Evolutionary conservation across 2,329 filamentous ascomycete genomes (phyloP).

Genomic region (Alternaria sp.): DNA sequence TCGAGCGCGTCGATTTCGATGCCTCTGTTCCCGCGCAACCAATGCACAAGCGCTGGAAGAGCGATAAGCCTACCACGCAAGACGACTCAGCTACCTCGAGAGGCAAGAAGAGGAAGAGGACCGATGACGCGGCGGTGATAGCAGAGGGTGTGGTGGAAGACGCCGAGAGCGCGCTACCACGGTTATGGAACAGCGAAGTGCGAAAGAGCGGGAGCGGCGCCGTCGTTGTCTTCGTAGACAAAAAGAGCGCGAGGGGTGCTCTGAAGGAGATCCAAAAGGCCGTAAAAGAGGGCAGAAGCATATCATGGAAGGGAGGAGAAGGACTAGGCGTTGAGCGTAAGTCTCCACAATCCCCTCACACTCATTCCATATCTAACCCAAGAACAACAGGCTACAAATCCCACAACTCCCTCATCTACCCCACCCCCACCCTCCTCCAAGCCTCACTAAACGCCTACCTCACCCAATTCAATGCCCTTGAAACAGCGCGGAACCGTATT

Average conservation of each 20-base stretch:
- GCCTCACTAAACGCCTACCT: slow-evolving; percentile 84
- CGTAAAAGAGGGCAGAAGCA: slow-evolving; percentile 62
- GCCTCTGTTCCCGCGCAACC: slow-evolving; percentile 32
- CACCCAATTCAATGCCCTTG: slow-evolving; percentile 71
- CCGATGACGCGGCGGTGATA: slow-evolving; percentile 39
- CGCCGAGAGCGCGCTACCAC: slow-evolving; percentile 68
- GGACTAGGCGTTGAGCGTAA: slow-evolving; percentile 60
- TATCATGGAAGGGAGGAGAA: slow-evolving; percentile 69
- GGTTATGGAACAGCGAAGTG: slow-evolving; percentile 74
- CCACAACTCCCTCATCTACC: slow-evolving; percentile 76
- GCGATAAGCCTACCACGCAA: slow-evolving; percentile 34
- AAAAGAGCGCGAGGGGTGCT: slow-evolving; percentile 75
- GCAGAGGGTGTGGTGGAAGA: slow-evolving; percentile 58
- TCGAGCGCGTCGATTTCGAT: slow-evolving; percentile 81
- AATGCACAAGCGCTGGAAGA: slow-evolving; percentile 58
- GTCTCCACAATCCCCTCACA: slow-evolving; percentile 3
- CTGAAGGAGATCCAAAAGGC: slow-evolving; percentile 75
- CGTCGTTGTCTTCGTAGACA: slow-evolving; percentile 83
- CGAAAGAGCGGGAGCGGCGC: slow-evolving; percentile 78
- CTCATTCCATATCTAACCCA: slow-evolving; percentile 13
- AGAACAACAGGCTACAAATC: slow-evolving; percentile 58
- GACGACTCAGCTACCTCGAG: slow-evolving; percentile 43
- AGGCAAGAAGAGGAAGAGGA: slow-evolving; percentile 64
- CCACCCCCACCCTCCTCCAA: slow-evolving; percentile 71
- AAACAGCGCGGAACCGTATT: slow-evolving; percentile 70